phyloP scores from a whole-genome alignment of 1,139 yeast species.

The Saccharomyces hybrid region DNA sequence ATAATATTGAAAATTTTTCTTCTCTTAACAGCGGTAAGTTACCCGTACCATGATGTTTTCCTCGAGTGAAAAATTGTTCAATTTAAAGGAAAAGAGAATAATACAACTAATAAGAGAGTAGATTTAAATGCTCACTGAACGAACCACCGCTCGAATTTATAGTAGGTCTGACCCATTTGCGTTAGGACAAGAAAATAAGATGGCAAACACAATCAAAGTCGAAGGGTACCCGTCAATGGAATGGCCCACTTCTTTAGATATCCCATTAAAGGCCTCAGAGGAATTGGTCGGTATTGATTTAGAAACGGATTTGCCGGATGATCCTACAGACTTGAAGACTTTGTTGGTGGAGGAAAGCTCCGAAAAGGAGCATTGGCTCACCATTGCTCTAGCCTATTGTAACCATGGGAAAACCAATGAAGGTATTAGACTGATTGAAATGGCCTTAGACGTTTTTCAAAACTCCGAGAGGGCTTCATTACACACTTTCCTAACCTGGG shows the following conservation, averaged over 20 bases:
- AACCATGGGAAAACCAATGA: conserved; percentile 51
- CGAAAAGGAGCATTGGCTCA: conserved; percentile 71
- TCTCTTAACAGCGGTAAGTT: neutral
- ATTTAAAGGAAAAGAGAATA: neutral
- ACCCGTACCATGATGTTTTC: neutral
- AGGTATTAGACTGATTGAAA: conserved; percentile 54
- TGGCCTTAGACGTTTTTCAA: conserved; percentile 45
- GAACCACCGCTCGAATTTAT: neutral
- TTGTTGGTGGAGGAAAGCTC: conserved; percentile 75
- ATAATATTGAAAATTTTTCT: neutral
- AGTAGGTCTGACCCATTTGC: neutral
- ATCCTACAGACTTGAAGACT: conserved; percentile 71
- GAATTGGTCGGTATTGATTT: conserved; percentile 66
- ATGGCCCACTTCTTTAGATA: conserved; percentile 40
- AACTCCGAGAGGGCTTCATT: conserved; percentile 45
- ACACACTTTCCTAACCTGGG: conserved; percentile 66
- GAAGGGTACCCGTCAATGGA: conserved; percentile 30
- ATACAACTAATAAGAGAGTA: too few species aligned
- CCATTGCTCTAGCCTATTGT: conserved; percentile 75
- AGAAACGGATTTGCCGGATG: conserved; percentile 74
- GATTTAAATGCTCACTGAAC: too few species aligned
- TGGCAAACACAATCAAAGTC: neutral
- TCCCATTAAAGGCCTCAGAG: conserved; percentile 57
- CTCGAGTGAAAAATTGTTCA: neutral
- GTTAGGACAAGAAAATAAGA: neutral